Base-by-base conservation (phyloP, 2,329 filamentous ascomycete species). In the Geosmithia putterillii region DNA sequence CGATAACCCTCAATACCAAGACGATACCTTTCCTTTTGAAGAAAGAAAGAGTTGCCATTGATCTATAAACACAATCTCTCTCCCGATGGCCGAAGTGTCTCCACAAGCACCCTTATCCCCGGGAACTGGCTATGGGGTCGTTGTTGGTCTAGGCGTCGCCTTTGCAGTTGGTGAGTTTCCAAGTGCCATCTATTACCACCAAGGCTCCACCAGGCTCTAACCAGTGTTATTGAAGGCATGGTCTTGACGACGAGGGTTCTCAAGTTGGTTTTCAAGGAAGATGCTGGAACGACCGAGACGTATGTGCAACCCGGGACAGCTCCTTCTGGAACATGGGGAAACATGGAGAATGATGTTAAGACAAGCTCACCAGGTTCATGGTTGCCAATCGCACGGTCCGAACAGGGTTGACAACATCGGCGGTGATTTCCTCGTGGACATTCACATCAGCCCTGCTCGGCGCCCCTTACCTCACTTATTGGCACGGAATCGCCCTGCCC, bases 381-480 rank as follows among this genome's bases (percentile, higher is more conserved):
- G 47, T 43, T 3, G 46, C 46, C 15, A 45, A 47, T 15, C 43
- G 46, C 25, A 43, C 38, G n/a, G 44, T 47, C 10, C 36, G 44
- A 21, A 45, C 44, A 1, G 46, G 44, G 8, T 19, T 47, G 12
- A 45, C 44, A 8, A 42, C 43, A 9, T 47, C 46, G 12, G 46
- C 46, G 20, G 46, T 47, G 7, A 43, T 47, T 28, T 47, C 46
- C 5, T 47, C 81, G 7, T 92, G 86, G 86, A 90, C 85, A 0
- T 90, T 85, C 85, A 84, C 84, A 1, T 84, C 83, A 21, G 87
- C 83, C 0, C 67, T 87, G 10, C 69, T 88, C 4, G 83, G 87
- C 55, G 81, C 75, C 2, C 79, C 81, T 2, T 73, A 77, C 15
- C 81, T 90, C n/a, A 83, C 82, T 47, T 90, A 90, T 59, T 69